Evolutionary conservation across 2,329 filamentous ascomycete genomes (phyloP).

Genomic region (Fragosphaeria purpurea): DNA sequence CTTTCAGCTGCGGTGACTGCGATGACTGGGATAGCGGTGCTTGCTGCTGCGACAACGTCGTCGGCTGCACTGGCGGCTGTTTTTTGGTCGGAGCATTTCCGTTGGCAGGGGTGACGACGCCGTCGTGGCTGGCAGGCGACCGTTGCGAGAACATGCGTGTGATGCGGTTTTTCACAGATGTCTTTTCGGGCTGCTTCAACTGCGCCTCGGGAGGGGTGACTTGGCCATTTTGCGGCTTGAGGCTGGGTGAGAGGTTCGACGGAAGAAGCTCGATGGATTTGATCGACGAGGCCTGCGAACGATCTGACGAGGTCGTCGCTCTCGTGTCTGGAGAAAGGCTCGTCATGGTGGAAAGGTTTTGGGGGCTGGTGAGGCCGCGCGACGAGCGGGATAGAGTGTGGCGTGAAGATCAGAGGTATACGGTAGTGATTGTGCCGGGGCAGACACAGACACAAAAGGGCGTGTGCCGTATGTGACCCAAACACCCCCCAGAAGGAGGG

Average conservation of each 20-base stretch:
- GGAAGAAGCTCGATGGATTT: slow-evolving; percentile 31
- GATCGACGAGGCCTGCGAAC: slow-evolving; percentile 40
- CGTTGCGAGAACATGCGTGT: slow-evolving; percentile 51
- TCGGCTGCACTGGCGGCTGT: background rate
- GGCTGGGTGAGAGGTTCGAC: slow-evolving; percentile 29
- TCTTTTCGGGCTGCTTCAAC: slow-evolving; percentile 38
- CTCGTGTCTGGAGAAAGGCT: slow-evolving; percentile 19
- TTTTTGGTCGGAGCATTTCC: slow-evolving; percentile 9
- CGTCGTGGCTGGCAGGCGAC: slow-evolving; percentile 19
- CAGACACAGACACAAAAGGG: background rate
- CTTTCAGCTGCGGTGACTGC: background rate
- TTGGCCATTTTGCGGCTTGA: slow-evolving; percentile 29
- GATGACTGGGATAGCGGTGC: background rate
- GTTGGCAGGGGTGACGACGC: slow-evolving; percentile 14
- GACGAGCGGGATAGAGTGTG: too few relatives aligned
- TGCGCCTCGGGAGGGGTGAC: slow-evolving; percentile 18
- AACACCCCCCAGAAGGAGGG: background rate
- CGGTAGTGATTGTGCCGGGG: background rate
- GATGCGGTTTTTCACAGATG: slow-evolving; percentile 53
- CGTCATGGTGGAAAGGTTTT: slow-evolving; percentile 17
- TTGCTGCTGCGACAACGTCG: background rate
- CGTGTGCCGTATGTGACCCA: background rate
- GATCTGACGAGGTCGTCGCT: slow-evolving; percentile 31
- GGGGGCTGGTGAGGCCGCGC: background rate
- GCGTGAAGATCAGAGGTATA: background rate